Evolutionary conservation across 1,284 basidiomycete genomes (phyloP), one percentile per base, ranked within the genome.

Genomic region (Leccinum discolor): DNA sequence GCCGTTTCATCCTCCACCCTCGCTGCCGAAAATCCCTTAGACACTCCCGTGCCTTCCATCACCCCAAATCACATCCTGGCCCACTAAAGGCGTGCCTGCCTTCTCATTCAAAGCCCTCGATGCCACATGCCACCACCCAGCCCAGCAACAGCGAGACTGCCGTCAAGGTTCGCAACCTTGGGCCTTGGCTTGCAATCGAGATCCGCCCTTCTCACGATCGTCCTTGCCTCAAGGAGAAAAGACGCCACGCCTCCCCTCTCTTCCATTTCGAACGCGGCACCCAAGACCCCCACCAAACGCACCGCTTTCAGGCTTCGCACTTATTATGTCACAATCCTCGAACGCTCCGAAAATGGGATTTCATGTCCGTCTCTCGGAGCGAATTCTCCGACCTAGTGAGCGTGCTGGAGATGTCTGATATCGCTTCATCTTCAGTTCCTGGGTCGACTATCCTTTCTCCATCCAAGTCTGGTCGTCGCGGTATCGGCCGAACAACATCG

Each of bases 371-470:
- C 4, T 91, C 88, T 8, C 84, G 91, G 7, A 89, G 85, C 73
- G 92, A 94, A 70, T 93, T 93, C 69, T 80, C 82, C 0, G 92
- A 94, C 68, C 79, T 94, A 2, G 73, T 91, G 1, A 85, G 85
- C 23, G 79, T 94, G 64, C 79, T 94, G 42, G 92, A 94, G 76
- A 90, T 88, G 6, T 82, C 84, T 3, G 92, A 92, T 4, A 80
- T 94, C 1, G 78, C 91, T 8, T 79, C 81, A 2, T 72, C 82
- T 8, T 76, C 79, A 4, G 65, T 71, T 6, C 60, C 74, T 40
- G 68, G 64, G 32, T 44, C 67, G 26, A 23, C 67, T 1, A 71
- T 87, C 7, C 77, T 81, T 14, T 78, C 83, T 16, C 79, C 84
- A 1, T 77, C 76, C 32, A 81, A 79, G 66, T 73, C 78, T 3